Evolutionary conservation across 164 flowering plant genomes (phyloP).

Genomic region (Houttuynia cordata): DNA sequence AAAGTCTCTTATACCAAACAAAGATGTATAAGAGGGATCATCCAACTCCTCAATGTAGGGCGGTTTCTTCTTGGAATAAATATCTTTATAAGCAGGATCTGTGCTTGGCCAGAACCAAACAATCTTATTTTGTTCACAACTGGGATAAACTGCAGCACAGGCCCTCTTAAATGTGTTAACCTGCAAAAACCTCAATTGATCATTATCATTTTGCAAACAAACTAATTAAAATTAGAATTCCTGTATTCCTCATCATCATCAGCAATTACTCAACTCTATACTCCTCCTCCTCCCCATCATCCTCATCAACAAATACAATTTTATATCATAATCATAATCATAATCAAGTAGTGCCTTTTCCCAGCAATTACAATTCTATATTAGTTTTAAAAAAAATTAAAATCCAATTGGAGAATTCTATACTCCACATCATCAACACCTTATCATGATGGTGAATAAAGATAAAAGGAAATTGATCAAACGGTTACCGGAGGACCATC

Average conservation of each 20-base stretch:
- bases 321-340: no score
- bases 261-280: no score
- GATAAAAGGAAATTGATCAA: neutral
- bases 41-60: conserved; percentile 74
- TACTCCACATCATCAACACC: neutral
- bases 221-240: no score
- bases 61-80: conserved; percentile 42
- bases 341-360: no score
- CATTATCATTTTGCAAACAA: neutral
- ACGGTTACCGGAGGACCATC: conserved; percentile 85
- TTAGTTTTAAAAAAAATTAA: no score
- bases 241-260: no score
- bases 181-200: conserved; percentile 25
- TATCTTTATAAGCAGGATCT: conserved; percentile 54
- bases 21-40: conserved; percentile 61
- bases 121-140: conserved; percentile 59
- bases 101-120: conserved; percentile 95
- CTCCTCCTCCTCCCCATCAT: no score
- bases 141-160: conserved; percentile 78
- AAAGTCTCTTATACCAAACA: conserved; percentile 61
- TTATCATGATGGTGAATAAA: no score
- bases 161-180: conserved; percentile 67
- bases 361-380: no score
- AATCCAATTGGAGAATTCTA: no score
- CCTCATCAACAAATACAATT: no score